A percentile compares a stretch with the other conserved stretches of the same genome.
Evolutionary conservation across 768 basidiomycete species (phyloP).

Genomic region (Tulasnella sp.): DNA sequence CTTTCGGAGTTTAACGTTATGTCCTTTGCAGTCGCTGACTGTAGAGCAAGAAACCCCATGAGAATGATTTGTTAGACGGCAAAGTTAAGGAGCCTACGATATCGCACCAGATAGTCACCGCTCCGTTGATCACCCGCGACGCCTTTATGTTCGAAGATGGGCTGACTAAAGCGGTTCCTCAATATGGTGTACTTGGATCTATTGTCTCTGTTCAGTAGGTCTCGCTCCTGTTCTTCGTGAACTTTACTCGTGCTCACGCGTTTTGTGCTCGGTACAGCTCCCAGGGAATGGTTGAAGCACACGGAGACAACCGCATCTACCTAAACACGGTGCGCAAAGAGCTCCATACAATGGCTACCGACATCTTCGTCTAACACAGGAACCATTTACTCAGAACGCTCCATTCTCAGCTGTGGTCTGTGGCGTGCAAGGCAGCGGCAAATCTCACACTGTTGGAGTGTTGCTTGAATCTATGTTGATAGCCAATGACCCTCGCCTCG

Average conservation of each 20-base stretch:
- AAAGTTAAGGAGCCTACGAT: not conserved
- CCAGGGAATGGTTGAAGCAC: constrained; percentile 36
- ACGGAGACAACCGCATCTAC: constrained; percentile 54
- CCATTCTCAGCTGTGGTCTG: constrained; percentile 27
- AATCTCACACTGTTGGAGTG: constrained; percentile 26
- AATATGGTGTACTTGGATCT: constrained; percentile 62
- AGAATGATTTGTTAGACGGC: not conserved
- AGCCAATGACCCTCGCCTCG: constrained; percentile 13
- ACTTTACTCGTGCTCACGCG: not conserved
- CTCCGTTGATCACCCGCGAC: constrained; percentile 24
- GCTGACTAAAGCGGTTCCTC: constrained; percentile 32
- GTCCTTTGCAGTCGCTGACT: not conserved
- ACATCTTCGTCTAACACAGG: constrained; percentile 18
- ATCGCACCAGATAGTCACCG: constrained; percentile 16
- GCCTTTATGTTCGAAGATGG: not conserved
- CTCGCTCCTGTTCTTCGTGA: not conserved
- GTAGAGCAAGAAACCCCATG: not conserved
- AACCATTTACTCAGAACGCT: constrained; percentile 9
- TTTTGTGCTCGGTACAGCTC: constrained; percentile 35
- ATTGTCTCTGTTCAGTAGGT: constrained; percentile 47
- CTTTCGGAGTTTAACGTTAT: not conserved
- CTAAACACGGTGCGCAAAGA: constrained; percentile 53
- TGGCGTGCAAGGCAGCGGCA: constrained; percentile 28
- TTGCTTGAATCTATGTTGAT: constrained; percentile 20
- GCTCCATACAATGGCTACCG: constrained; percentile 1